Evolutionary conservation across 345 rosid species (phyloP), one percentile per base, ranked within the genome.

Genomic region (Clausena lansium): DNA sequence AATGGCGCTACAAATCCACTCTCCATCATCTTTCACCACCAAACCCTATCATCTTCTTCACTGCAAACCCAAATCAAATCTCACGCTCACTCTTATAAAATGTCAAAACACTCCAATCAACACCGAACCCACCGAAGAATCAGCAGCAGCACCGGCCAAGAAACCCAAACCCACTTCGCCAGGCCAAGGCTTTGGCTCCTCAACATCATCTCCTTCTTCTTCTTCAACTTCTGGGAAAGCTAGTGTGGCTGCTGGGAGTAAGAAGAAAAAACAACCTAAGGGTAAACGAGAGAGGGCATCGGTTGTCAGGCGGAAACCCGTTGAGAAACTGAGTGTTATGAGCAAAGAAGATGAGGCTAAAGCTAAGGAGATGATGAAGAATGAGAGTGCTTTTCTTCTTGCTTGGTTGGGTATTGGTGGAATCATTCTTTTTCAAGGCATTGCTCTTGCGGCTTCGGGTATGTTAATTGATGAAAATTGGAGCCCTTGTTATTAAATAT

Each of bases 301-400:
- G 33, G 83, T 93, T 45, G 82, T 84, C 15, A 68, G 94, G 80
- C 90, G 97, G 60, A 5, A 87, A 13, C 98, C 98, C 5, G 88
- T 91, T 74, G 90, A 89, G 86, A 92, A 88, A 70, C 91, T 92
- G 14, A 88, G 76, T 66, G 83, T 85, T 66, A 22, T 86, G 17
- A 85, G 89, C 71, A 77, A 87, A 80, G 90, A 80, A 59, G 90
- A 87, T 4, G 92, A 89, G 45, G 88, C 80, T 13, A 86, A 85
- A 76, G 92, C 87, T 28, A 82, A 89, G 74, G 97, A 89, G 77
- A 86, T 79, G 84, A 80, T 79, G 76, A 83, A 76, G 79, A 92
- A 91, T 74, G 98, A 95, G 87, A 90, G 90, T 35, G 98, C 98
- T 67, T 95, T 95, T 87, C 88, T 95, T 73, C 89, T 95, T 38